phyloP scores from a whole-genome alignment of 192 early-diverging fungal species.

The Linnemannia schmuckeri region DNA sequence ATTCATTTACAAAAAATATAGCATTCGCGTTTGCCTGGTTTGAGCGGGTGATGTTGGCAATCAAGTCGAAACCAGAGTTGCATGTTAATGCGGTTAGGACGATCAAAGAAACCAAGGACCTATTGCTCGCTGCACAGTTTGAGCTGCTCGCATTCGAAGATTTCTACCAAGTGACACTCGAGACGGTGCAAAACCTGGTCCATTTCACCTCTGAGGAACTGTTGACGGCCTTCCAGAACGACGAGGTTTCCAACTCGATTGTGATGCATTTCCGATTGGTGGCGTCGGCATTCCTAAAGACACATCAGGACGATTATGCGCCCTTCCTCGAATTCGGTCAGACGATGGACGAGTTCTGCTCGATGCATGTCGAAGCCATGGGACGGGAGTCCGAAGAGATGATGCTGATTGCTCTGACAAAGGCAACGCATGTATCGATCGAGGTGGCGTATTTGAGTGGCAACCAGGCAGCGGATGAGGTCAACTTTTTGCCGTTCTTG shows the following conservation, averaged over 20 bases:
- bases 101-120: conserved; percentile 57
- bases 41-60: conserved; percentile 60
- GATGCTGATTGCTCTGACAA: conserved; percentile 82
- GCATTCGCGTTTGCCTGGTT: conserved; percentile 77
- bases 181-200: conserved; percentile 54
- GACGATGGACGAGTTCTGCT: conserved; percentile 69
- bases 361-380: conserved; percentile 68
- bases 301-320: conserved; percentile 68
- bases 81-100: conserved; percentile 37
- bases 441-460: conserved; percentile 80
- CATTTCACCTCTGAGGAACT: conserved; percentile 50
- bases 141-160: conserved; percentile 67
- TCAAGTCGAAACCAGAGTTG: conserved; percentile 24
- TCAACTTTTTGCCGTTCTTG: conserved; percentile 83
- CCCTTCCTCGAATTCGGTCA: conserved; percentile 69
- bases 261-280: conserved; percentile 71
- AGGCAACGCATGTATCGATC: conserved; percentile 72
- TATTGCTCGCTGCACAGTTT: conserved; percentile 60
- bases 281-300: conserved; percentile 68
- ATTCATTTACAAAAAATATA: conserved; percentile 13
- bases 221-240: conserved; percentile 64
- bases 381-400: conserved; percentile 83
- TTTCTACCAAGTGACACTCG: conserved; percentile 64
- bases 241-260: conserved; percentile 69
- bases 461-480: conserved; percentile 60